Evolutionary conservation across 495 filamentous ascomycete genomes (phyloP).

Genomic region (Opeltia flavorubescens): DNA sequence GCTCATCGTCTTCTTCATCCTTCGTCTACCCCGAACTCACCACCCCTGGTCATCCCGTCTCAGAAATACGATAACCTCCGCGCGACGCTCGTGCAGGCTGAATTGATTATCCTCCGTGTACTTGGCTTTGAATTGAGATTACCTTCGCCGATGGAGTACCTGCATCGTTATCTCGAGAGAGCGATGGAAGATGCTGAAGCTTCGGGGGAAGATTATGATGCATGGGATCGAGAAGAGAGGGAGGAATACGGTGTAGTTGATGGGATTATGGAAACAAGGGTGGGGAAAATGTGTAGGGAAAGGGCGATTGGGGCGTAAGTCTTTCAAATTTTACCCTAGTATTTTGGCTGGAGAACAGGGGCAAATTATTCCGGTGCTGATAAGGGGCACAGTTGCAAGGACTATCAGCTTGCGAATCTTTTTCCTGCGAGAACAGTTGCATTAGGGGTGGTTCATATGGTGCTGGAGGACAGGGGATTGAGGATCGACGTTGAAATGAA

Average conservation of each 20-base stretch:
- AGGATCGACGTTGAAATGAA: constrained; percentile 1
- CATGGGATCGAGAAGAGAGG: constrained; percentile 20
- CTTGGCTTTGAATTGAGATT: constrained; percentile 27
- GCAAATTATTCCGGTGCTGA: not conserved
- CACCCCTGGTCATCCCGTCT: constrained; percentile 25
- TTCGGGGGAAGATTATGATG: constrained; percentile 21
- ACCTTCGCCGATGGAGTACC: constrained; percentile 25
- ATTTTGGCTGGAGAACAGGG: not conserved
- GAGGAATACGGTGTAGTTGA: constrained; percentile 25
- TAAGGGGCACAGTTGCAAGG: constrained; percentile 12
- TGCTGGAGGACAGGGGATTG: constrained; percentile 16
- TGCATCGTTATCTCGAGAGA: constrained; percentile 25
- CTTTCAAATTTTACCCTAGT: not conserved
- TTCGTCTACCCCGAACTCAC: not conserved
- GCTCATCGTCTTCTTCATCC: constrained; percentile 26
- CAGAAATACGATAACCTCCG: constrained; percentile 26
- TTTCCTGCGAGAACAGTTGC: constrained; percentile 27
- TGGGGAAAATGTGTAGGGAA: constrained; percentile 21
- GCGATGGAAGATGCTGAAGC: constrained; percentile 13
- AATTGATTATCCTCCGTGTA: constrained; percentile 27
- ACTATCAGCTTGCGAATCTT: constrained; percentile 22
- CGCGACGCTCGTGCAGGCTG: constrained; percentile 27
- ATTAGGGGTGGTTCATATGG: constrained; percentile 22
- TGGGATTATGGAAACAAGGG: constrained; percentile 20
- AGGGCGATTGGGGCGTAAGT: constrained; percentile 21